Base-by-base conservation (phyloP, 768 basidiomycete genomes). In the Boletus subcaerulescens region DNA sequence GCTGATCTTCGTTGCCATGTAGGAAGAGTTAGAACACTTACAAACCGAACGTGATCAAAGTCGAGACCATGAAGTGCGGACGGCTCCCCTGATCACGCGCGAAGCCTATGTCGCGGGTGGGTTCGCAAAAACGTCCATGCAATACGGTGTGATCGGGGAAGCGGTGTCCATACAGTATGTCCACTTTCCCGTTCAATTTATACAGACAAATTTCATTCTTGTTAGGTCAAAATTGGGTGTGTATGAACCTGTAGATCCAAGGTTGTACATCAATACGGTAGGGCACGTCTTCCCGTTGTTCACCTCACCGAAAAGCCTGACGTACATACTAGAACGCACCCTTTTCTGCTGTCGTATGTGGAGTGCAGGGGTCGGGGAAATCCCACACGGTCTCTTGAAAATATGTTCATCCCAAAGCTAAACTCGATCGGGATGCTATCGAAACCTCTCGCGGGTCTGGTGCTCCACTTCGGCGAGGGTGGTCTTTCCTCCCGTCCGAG, bases 301-400 rank as follows among this genome's bases (percentile, higher is more conserved):
- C 48, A 41, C 17, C 32, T 7, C 15, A 26, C 18, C 4, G 32
- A 41, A 20, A 22, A 10, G 31, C 15, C 24, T 26, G 32, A 48
- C 18, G 9, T 50, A 5, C 29, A 18, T 20, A 15, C 5, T 48
- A 86, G 86, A 87, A 87, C 60, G 76, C 86, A 0, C 87, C 87
- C 0, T 83, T 86, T 61, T 87, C 86, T 1, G 82, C 85, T 0
- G 63, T 88, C 12, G 77, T 88, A 5, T 89, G 87, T 52, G 86
- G 87, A 0, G 85, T 87, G 0, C 86, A 87, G 73, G 85, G 86
- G 0, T 83, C 85, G 0, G 86, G 86, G 5, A 89, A 89, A 66
- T 86, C 84, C 0, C 86, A 89, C 52, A 86, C 84, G 0, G 79
- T 86, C 4, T 81, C 85, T 0, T 1, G 87, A 88, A 66, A 84